Base-by-base conservation (phyloP, 768 basidiomycete genomes). In the Porphyrellus cyaneotinctus region DNA sequence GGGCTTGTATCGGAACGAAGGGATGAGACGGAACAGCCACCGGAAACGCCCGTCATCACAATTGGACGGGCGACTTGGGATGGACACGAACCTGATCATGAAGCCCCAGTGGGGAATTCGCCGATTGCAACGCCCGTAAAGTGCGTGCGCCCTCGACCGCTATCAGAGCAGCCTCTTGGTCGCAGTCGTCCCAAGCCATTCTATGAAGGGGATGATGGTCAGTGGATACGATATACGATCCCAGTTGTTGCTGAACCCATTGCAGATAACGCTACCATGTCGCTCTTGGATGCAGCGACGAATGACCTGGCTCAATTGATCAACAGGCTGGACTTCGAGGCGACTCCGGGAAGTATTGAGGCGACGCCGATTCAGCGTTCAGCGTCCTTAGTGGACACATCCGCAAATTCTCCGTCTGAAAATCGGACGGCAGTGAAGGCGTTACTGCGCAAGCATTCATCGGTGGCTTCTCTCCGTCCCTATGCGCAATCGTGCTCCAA, bases 241-340 rank as follows among this genome's bases (percentile, higher is more conserved):
- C 7, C 4, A 28, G 31, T 12, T 8, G 3, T 41, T 13, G n/a
- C 43, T 62, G 1, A 56, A 7, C 0, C 45, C 9, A n/a, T 31
- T 17, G 2, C 41, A 70, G 60, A 70, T 5, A 54, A 56, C 79
- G 88, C 78, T 54, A 80, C 81, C 14, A 62, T 89, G 2, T 87
- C 83, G 0, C 77, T 88, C 28, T 71, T 91, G n/a, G 85, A 85
- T 56, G 87, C 87, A 0, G 89, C 87, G 0, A 91, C 89, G 1
- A 82, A 88, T 46, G 89, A 91, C 37, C 77, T 92, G 4, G 89
- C 86, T 0, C 80, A 81, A 50, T 72, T 92, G 4, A 88, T 92
- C 65, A 87, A 84, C 56, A 78, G 79, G n/a, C 75, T 92, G n/a
- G 87, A 91, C 58, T 74, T 92, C 4, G 82, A 89, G 63, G 87